Conservation (phyloP, 352 stramenopile genomes). For the Phytopythium ostracodes region DNA sequence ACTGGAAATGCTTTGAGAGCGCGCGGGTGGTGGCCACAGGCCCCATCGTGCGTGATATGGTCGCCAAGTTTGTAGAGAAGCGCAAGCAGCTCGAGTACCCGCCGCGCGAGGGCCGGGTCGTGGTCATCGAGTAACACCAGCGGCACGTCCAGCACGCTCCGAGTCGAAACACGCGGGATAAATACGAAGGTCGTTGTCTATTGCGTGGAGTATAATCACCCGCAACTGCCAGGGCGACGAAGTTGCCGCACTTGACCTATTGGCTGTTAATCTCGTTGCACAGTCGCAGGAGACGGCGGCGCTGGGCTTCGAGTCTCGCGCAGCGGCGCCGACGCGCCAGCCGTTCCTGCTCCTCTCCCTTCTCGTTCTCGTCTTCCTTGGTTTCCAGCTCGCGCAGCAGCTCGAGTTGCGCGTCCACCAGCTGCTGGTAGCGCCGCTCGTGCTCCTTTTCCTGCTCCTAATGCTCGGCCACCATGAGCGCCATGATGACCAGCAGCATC, state of each 20-base stretch:
- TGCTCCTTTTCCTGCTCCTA: neutral
- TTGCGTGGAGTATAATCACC: neutral
- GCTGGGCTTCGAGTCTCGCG: neutral
- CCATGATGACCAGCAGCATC: neutral
- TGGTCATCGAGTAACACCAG: conserved; percentile 10
- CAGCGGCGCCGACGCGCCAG: neutral
- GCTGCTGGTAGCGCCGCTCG: neutral
- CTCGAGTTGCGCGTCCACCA: neutral
- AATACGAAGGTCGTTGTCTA: too few relatives aligned
- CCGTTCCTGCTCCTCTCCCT: neutral
- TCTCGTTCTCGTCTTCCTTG: neutral
- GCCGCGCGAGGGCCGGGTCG: conserved; percentile 17
- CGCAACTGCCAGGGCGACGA: too few relatives aligned
- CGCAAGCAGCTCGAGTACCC: conserved; percentile 19
- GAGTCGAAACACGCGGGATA: too few relatives aligned
- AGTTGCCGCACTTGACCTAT: neutral
- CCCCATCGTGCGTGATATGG: conserved; percentile 26
- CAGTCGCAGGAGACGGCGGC: neutral
- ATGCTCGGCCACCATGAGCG: too few relatives aligned
- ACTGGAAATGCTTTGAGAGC: conserved; percentile 28
- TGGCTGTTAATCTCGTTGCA: neutral
- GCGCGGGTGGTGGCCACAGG: conserved; percentile 14
- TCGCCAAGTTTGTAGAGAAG: conserved; percentile 24
- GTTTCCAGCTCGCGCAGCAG: neutral
- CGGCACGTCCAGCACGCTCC: neutral